Evolutionary conservation across 2,329 filamentous ascomycete genomes (phyloP).

Genomic region (Hymenotorrendiella dingleyae): DNA sequence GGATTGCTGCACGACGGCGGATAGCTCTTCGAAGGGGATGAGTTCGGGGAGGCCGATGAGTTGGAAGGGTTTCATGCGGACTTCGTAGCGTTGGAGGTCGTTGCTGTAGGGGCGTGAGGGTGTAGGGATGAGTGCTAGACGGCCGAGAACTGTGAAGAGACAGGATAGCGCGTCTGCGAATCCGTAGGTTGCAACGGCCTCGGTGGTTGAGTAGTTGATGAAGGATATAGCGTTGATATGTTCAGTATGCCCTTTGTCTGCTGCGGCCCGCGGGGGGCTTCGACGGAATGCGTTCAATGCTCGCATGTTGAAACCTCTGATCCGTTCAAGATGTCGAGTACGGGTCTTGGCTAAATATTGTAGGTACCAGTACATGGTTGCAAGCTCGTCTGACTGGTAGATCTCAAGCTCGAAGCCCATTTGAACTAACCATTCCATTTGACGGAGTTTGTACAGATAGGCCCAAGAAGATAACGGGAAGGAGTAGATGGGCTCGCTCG

Average conservation of each 20-base stretch:
- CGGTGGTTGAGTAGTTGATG: slow-evolving; percentile 55
- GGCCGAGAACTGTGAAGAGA: slow-evolving; percentile 48
- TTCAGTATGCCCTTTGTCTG: slow-evolving; percentile 34
- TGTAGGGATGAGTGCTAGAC: slow-evolving; percentile 33
- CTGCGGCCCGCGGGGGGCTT: too few relatives aligned
- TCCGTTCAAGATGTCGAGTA: slow-evolving; percentile 58
- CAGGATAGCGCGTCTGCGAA: slow-evolving; percentile 44
- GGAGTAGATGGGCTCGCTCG: slow-evolving; percentile 52
- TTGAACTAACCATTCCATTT: slow-evolving; percentile 83
- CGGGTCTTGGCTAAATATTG: slow-evolving; percentile 66
- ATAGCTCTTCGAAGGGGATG: slow-evolving; percentile 48
- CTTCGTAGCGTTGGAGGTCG: slow-evolving; percentile 54
- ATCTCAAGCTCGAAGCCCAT: slow-evolving; percentile 91
- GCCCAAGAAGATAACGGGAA: slow-evolving; percentile 83
- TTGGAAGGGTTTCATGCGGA: slow-evolving; percentile 67
- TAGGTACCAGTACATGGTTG: slow-evolving; percentile 88
- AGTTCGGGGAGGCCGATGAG: slow-evolving; percentile 52
- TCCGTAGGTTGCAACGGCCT: slow-evolving; percentile 55
- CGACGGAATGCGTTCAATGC: slow-evolving; percentile 13
- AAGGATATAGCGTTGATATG: slow-evolving; percentile 46
- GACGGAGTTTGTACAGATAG: slow-evolving; percentile 81
- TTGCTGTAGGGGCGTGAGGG: slow-evolving; percentile 47
- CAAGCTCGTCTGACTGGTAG: slow-evolving; percentile 79
- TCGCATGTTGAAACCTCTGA: slow-evolving; percentile 56
- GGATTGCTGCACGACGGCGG: slow-evolving; percentile 37